Evolutionary conservation across 75 land plant species (phyloP), one percentile per base, ranked within the genome.

Genomic region (Picea sitchensis): DNA sequence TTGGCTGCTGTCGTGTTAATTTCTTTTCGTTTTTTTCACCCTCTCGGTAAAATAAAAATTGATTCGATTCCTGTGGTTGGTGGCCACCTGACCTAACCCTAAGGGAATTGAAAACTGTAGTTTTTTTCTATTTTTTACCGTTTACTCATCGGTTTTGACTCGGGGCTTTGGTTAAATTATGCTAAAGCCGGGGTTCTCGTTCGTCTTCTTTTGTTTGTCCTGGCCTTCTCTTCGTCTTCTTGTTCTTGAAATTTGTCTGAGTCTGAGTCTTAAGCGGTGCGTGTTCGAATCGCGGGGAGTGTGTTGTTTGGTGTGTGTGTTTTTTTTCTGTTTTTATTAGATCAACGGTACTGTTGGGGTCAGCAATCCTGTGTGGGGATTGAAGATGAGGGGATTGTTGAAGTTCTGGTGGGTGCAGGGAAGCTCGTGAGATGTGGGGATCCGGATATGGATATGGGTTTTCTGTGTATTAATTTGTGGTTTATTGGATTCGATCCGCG

Each of bases 281-380:
- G 17, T 15, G 20, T 64, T 23, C 36, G 14, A 12, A 32, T 14
- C 36, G 68, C 34, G 30, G 68, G 34, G 68, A 3, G 3, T 65
- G 31, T 32, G 12, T 0, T 23, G 2, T 65, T 65, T 65, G 0
- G 41, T 15, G 32, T 31, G 14, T 65, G 32, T 65, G 2, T 38
- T 1, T 36, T 69, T 14, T 38, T 71, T 34, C 14, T 41, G n/a
- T 3, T 38, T 12, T 36, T 18, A 17, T 36, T 67, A 31, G 54
- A 44, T 71, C 41, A 71, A 38, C 23, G 56, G 8, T 44, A 71
- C 51, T 71, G 74, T 71, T 71, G 11, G 56, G n/a, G n/a, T 44
- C 74, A 71, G 51, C 74, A 71, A 44, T 44, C 74, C 21, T 44
- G 74, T 71, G 74, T 67, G 71, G 71, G 71, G 71, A 15, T 67